phyloP scores from a whole-genome alignment of 1,284 basidiomycete species.

The Malassezia arunalokei region DNA sequence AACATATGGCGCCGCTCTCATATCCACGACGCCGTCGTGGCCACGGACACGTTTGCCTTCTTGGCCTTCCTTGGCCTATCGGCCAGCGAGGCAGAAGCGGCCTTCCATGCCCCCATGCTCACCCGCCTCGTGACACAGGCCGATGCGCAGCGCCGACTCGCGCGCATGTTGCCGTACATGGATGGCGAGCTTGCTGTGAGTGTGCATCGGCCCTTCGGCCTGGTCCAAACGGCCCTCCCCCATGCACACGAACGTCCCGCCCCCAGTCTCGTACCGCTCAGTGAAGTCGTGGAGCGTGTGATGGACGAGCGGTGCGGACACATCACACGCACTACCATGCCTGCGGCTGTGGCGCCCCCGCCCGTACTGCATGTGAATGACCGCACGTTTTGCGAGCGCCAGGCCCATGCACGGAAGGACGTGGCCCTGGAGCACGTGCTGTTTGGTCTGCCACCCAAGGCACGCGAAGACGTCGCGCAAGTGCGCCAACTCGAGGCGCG shows the following conservation, averaged over 20 bases:
- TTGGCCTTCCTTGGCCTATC: slow-evolving; percentile 58
- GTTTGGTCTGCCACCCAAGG: slow-evolving; percentile 67
- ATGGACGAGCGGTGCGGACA: slow-evolving; percentile 66
- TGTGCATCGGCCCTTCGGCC: slow-evolving; percentile 44
- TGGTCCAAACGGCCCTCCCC: slow-evolving; percentile 43
- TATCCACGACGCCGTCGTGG: slow-evolving; percentile 51
- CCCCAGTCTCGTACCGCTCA: slow-evolving; percentile 53
- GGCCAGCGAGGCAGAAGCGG: slow-evolving; percentile 55
- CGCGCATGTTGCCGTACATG: slow-evolving; percentile 18
- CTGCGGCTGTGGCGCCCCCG: slow-evolving; percentile 70
- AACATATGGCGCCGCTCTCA: slow-evolving; percentile 82
- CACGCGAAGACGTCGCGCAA: slow-evolving; percentile 57
- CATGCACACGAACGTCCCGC: slow-evolving; percentile 28
- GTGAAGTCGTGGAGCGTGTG: slow-evolving; percentile 58
- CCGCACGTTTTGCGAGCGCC: slow-evolving; percentile 65
- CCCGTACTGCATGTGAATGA: slow-evolving; percentile 64
- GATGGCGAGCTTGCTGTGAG: slow-evolving; percentile 57
- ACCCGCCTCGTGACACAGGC: slow-evolving; percentile 51
- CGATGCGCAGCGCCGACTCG: slow-evolving; percentile 22
- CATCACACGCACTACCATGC: slow-evolving; percentile 67
- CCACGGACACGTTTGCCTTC: slow-evolving; percentile 58
- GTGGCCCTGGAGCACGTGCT: slow-evolving; percentile 62
- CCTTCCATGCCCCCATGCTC: slow-evolving; percentile 53
- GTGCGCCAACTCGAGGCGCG: slow-evolving; percentile 52
- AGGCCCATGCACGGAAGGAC: slow-evolving; percentile 52